Base-by-base conservation (phyloP, 2,329 filamentous ascomycete genomes). In the Hypoxylon sp. region DNA sequence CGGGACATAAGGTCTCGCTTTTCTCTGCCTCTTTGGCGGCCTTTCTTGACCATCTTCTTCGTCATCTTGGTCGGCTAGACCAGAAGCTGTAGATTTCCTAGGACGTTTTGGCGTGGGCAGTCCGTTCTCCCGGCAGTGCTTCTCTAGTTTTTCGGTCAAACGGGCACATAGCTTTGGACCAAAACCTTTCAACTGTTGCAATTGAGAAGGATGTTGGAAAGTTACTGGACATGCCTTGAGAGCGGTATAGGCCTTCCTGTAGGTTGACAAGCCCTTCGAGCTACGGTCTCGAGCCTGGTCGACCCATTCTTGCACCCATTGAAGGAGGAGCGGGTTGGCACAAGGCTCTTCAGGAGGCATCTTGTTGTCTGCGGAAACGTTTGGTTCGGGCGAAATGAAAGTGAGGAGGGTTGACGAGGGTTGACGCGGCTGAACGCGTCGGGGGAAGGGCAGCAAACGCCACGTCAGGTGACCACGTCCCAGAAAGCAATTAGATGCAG, bases 231-330 rank as follows among this genome's bases (percentile, higher is more conserved):
- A 94, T 11, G 88, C 88, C 79, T 90, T 92, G 78, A 96, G 87
- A 2, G 92, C 92, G 64, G 93, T 86, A 75, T 93, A 93, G 0
- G 93, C 93, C 73, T 91, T 89, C 70, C 88, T 91, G 78, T 94
- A 95, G 0, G 88, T 90, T n/a, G 85, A 88, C 24, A 89, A 80
- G 21, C 91, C 91, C 76, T 93, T 93, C 17, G 88, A 87, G 75
- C 91, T 93, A 50, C 86, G 87, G 72, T 93, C 88, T 53, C 86
- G 85, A 11, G 91, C 92, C 44, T 86, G 77, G 48, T 94, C 91
- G 54, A 91, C 86, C 91, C 91, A 93, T 82, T 94, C 91, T 75
- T 92, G 90, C 55, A 94, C 88, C 89, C 91, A 94, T 70, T 82
- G 81, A 10, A 94, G 84, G 7, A 93, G 84, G 44, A 93, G 83